A percentile compares a stretch with the other conserved stretches of the same genome.
Conservation (phyloP, 192 early-diverging fungal species). For the Entophlyctis luteolus region DNA sequence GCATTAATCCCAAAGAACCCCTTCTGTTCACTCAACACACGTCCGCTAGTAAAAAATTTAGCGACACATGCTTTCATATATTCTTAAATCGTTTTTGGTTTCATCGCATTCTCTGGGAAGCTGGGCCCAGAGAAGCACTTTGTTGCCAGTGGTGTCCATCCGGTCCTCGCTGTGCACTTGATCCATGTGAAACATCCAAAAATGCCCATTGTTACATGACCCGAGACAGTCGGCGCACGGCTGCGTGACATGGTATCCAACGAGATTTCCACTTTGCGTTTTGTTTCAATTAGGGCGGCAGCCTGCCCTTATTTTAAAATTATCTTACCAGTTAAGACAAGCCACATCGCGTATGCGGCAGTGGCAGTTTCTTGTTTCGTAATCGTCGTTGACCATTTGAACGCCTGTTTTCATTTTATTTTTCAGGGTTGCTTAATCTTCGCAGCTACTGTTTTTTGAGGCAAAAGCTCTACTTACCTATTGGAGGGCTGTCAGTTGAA, state of each 20-base stretch:
- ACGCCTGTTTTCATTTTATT: conserved; percentile 23
- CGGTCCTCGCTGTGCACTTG: conserved; percentile 57
- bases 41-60: no score
- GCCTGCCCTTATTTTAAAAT: no score
- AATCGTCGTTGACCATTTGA: conserved; percentile 68
- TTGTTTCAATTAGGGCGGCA: no score
- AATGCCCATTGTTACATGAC: conserved; percentile 84
- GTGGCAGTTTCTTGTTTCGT: conserved; percentile 66
- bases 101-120: conserved; percentile 13
- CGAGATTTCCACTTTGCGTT: conserved; percentile 54
- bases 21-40: no score
- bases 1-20: no score
- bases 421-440: neutral
- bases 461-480: neutral
- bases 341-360: conserved; percentile 72
- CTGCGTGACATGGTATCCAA: conserved; percentile 77
- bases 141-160: conserved; percentile 14
- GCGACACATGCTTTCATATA: conserved; percentile 19
- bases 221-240: conserved; percentile 73
- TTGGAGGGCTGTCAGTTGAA: conserved; percentile 65
- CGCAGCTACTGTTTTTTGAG: neutral
- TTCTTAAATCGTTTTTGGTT: conserved; percentile 12
- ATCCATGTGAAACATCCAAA: conserved; percentile 84
- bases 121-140: conserved; percentile 16
- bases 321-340: conserved; percentile 61